Conservation (phyloP, 1,139 yeast species). For the Hansenula lynferdii region DNA sequence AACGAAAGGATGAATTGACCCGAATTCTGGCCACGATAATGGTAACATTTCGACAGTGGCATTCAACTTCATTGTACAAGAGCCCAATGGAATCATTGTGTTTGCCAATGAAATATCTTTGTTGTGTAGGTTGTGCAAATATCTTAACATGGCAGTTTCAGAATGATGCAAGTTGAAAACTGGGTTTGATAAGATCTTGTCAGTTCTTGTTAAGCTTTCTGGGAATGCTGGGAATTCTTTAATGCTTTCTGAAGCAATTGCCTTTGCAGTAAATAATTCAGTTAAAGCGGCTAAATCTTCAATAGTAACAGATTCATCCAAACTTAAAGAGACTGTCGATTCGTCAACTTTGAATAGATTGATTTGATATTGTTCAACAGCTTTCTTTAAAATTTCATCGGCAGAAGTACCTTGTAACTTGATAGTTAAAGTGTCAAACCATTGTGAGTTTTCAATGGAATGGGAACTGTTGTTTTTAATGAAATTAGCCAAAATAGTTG, state of each 20-base stretch:
- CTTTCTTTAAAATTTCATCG: constrained; percentile 49
- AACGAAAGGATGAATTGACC: constrained; percentile 85
- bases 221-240: constrained; percentile 50
- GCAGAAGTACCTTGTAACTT: constrained; percentile 46
- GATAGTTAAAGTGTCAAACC: constrained; percentile 88
- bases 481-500: constrained; percentile 63
- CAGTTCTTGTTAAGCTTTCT: constrained; percentile 50
- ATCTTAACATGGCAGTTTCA: constrained; percentile 92
- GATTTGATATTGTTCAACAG: constrained; percentile 59
- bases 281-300: constrained; percentile 57
- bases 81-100: constrained; percentile 96
- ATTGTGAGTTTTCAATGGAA: constrained; percentile 50
- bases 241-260: constrained; percentile 17
- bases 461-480: constrained; percentile 41
- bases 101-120: constrained; percentile 92
- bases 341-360: constrained; percentile 71
- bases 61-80: constrained; percentile 96
- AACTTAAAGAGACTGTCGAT: constrained; percentile 60
- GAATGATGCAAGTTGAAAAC: constrained; percentile 89
- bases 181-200: constrained; percentile 59
- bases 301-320: constrained; percentile 80
- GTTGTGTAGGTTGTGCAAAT: constrained; percentile 77
- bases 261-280: constrained; percentile 47
- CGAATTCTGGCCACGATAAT: constrained; percentile 90
- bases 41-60: constrained; percentile 95